Conservation (phyloP, 139 green algal species). For the Chlorella vulgaris region DNA sequence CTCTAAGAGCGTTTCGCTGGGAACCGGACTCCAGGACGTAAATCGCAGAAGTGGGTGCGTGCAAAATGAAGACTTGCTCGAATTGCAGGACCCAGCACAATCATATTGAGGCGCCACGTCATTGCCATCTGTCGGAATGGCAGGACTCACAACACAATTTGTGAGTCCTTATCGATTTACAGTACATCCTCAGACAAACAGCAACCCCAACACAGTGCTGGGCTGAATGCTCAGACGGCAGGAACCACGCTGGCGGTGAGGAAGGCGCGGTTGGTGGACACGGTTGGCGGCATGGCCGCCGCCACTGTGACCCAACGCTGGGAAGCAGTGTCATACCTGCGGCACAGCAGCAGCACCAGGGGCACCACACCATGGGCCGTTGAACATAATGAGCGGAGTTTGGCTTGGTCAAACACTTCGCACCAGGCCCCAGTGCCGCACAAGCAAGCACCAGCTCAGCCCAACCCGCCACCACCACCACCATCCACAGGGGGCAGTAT, state of each 20-base stretch:
- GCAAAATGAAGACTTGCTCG: too few species aligned
- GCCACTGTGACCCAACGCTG: conserved; percentile 29
- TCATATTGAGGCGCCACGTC: too few species aligned
- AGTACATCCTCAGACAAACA: too few species aligned
- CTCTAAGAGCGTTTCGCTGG: too few species aligned
- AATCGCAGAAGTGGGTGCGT: too few species aligned
- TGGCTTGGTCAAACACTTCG: not conserved
- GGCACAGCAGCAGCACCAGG: not conserved
- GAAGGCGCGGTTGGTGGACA: conserved; percentile 38
- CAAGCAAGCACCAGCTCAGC: not conserved
- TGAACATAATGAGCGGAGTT: not conserved
- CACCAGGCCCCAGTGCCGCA: not conserved
- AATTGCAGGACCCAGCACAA: too few species aligned
- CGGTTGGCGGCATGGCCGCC: not conserved
- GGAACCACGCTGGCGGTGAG: conserved; percentile 36
- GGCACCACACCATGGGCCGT: too few species aligned
- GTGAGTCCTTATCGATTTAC: too few species aligned
- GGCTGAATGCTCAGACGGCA: conserved; percentile 1
- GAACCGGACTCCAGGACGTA: too few species aligned
- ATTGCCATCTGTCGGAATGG: too few species aligned
- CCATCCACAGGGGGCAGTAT: not conserved
- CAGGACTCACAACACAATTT: too few species aligned
- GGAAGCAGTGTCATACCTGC: not conserved
- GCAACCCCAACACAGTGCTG: too few species aligned
- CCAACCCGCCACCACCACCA: not conserved